phyloP scores from a whole-genome alignment of 768 basidiomycete genomes.

The Tricholoma hemisulphureum region DNA sequence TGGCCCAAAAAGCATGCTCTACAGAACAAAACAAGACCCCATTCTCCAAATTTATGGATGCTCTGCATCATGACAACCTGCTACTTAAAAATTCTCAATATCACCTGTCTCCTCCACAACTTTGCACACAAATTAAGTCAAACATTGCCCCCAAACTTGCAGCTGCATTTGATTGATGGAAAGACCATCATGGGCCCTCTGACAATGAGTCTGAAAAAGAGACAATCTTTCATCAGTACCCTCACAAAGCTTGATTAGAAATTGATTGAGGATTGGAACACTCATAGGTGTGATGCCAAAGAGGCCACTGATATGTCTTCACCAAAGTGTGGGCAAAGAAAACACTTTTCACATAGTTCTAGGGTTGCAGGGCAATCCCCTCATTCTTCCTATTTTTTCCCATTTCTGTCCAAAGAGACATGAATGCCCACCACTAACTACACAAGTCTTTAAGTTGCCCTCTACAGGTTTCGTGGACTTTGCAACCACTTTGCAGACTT shows the following conservation, averaged over 20 bases:
- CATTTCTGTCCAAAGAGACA: too few species aligned
- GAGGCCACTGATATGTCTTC: too few species aligned
- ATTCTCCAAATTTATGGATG: not conserved
- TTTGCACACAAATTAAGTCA: not conserved
- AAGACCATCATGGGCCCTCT: not conserved
- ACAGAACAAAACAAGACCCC: not conserved
- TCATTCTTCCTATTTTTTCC: too few species aligned
- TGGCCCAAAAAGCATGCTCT: not conserved
- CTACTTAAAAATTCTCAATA: not conserved
- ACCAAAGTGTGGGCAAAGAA: too few species aligned
- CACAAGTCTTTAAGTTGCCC: too few species aligned
- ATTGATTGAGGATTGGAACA: not conserved
- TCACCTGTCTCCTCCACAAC: not conserved
- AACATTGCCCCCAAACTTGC: not conserved
- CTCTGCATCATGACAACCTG: not conserved
- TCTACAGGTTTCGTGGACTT: too few species aligned
- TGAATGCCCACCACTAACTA: too few species aligned
- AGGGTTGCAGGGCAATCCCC: too few species aligned
- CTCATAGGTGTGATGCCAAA: not conserved
- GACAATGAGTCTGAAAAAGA: not conserved
- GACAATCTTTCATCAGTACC: not conserved
- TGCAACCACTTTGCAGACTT: too few species aligned
- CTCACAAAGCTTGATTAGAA: not conserved
- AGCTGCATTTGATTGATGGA: not conserved
- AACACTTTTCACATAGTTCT: too few species aligned